Percentiles rank a stretch among this genome's conserved stretches.
Evolutionary conservation across 2,329 filamentous ascomycete genomes (phyloP).

Genomic region (Aspergillus fructus): DNA sequence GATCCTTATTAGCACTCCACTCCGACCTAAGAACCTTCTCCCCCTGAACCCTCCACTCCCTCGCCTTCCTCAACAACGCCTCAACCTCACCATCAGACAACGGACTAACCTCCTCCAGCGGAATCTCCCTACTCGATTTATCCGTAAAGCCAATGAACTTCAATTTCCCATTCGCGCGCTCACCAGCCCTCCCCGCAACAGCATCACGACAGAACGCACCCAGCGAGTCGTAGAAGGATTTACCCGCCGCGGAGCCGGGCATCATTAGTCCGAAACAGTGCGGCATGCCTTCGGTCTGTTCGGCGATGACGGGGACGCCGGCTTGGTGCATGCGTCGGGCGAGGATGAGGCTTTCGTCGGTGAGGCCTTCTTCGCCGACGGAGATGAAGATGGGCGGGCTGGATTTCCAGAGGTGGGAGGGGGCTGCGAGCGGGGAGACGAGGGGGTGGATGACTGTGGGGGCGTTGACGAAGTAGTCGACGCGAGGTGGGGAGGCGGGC

Average conservation of each 20-base stretch:
- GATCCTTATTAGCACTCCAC: conserved; percentile 24
- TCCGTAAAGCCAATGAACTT: conserved; percentile 33
- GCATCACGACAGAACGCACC: conserved; percentile 51
- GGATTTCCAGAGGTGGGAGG: conserved; percentile 39
- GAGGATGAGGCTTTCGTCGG: conserved; percentile 42
- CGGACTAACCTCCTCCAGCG: conserved; percentile 33
- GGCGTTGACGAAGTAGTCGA: conserved; percentile 43
- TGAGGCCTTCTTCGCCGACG: conserved; percentile 42
- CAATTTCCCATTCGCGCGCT: conserved; percentile 25
- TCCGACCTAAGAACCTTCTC: conserved; percentile 34
- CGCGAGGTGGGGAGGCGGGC: conserved; percentile 43
- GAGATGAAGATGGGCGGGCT: conserved; percentile 43
- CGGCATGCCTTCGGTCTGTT: conserved; percentile 48
- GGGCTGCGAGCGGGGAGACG: conserved; percentile 39
- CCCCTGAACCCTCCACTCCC: conserved; percentile 33
- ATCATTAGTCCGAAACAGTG: conserved; percentile 59
- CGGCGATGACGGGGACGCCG: conserved; percentile 38
- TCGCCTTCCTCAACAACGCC: conserved; percentile 25
- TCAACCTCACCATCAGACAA: conserved; percentile 39
- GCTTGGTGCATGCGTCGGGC: conserved; percentile 41
- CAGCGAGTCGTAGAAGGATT: conserved; percentile 57
- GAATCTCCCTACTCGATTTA: conserved; percentile 26
- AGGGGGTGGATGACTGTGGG: conserved; percentile 41
- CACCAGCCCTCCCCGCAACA: conserved; percentile 26
- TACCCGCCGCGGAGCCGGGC: conserved; percentile 44